phyloP scores from a whole-genome alignment of 225 moss, liverwort and hornwort species.

The Ulota crispa region DNA sequence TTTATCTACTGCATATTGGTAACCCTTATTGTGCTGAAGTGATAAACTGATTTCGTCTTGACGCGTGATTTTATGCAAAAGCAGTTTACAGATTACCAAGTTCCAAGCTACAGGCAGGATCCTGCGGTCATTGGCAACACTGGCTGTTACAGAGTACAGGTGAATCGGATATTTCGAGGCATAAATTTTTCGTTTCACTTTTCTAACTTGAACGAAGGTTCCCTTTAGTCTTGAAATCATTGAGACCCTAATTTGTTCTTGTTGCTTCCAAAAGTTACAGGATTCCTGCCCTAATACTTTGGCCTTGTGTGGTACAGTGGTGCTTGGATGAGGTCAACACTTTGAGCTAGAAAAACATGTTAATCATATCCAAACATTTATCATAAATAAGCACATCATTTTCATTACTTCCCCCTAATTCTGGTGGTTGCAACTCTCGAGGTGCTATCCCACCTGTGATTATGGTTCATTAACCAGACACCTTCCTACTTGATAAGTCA shows the following conservation, averaged over 20 bases:
- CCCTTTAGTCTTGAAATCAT: neutral
- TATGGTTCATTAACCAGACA: no score
- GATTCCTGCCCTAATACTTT: neutral
- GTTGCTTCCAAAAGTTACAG: neutral
- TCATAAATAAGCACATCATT: no score
- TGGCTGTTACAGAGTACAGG: slow-evolving; percentile 55
- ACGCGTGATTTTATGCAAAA: slow-evolving; percentile 1
- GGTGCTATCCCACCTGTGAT: no score
- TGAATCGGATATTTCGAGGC: neutral
- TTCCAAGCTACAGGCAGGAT: slow-evolving; percentile 49
- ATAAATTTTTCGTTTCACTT: neutral
- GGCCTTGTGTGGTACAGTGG: neutral
- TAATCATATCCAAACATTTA: no score
- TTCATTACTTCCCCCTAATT: no score
- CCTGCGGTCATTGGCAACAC: slow-evolving; percentile 42
- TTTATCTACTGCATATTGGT: neutral
- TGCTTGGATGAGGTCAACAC: no score
- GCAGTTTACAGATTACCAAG: slow-evolving; percentile 52
- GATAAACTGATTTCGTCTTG: neutral
- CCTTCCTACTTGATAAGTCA: no score
- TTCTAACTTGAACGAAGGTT: slow-evolving; percentile 9
- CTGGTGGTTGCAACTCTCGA: no score
- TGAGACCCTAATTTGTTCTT: neutral
- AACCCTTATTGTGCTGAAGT: neutral
- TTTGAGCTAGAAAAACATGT: no score